Evolutionary conservation across 768 basidiomycete genomes (phyloP).

Genomic region (Antrodiella citrinella): DNA sequence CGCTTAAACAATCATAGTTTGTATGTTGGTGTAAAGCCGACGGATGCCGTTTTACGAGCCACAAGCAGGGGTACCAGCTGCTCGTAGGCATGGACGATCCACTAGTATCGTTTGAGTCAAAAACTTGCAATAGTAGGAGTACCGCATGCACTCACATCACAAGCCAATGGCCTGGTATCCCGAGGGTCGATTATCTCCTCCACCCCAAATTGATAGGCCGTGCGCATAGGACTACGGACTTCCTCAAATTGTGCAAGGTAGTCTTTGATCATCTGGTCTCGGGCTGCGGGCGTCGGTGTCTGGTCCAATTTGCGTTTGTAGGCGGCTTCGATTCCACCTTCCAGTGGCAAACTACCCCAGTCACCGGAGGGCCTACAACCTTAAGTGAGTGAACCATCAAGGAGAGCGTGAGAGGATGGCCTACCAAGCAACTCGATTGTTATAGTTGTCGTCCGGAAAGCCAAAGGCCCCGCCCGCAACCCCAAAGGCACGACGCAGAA

Average conservation of each 20-base stretch:
- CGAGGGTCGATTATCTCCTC: constrained; percentile 15
- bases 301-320: constrained; percentile 12
- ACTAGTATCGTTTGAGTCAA: too few species aligned
- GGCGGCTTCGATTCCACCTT: constrained; percentile 14
- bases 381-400: not conserved
- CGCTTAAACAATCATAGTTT: constrained; percentile 11
- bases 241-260: constrained; percentile 12
- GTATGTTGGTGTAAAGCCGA: constrained; percentile 1
- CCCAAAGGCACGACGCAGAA: constrained; percentile 10
- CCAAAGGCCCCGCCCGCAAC: constrained; percentile 12
- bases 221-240: constrained; percentile 9
- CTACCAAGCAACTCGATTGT: constrained; percentile 12
- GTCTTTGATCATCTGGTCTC: constrained; percentile 11
- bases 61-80: constrained; percentile 7
- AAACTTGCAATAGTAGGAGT: too few species aligned
- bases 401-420: not conserved
- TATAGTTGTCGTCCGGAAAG: constrained; percentile 9
- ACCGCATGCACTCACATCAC: constrained; percentile 5
- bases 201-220: constrained; percentile 9
- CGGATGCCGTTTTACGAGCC: not conserved
- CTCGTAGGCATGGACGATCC: constrained; percentile 10
- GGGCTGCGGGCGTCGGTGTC: constrained; percentile 7
- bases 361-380: constrained; percentile 11
- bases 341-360: constrained; percentile 14
- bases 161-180: constrained; percentile 11